A percentile compares a stretch with the other conserved stretches of the same genome.
Conservation (phyloP, 2,329 filamentous ascomycete genomes). For the Alternaria infectoria region DNA sequence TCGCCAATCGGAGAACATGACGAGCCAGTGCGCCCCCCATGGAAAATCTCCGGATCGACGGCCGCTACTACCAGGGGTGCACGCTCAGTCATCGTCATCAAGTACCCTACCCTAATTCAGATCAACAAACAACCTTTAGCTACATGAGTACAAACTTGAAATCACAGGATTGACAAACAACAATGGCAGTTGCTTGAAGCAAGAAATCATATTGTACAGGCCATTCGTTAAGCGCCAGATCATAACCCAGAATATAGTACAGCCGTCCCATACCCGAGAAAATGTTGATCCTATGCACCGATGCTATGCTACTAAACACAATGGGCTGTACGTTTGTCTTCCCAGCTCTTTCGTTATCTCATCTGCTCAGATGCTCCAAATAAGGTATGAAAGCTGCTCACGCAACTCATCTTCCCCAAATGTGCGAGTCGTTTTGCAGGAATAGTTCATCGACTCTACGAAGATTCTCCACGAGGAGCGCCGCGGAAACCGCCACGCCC, state of each 20-base stretch:
- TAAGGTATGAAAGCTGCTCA: slow-evolving; percentile 8
- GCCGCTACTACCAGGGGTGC: slow-evolving; percentile 15
- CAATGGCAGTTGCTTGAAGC: neutral
- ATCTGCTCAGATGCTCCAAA: slow-evolving; percentile 34
- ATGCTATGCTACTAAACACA: slow-evolving; percentile 48
- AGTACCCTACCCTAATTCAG: neutral
- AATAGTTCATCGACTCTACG: slow-evolving; percentile 16
- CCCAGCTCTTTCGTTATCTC: slow-evolving; percentile 29
- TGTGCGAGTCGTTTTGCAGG: slow-evolving; percentile 8
- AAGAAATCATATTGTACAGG: slow-evolving; percentile 23
- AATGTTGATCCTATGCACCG: slow-evolving; percentile 40
- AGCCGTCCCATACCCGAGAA: slow-evolving; percentile 33
- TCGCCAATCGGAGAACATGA: slow-evolving; percentile 32
- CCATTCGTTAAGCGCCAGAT: slow-evolving; percentile 30
- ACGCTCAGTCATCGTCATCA: slow-evolving; percentile 14
- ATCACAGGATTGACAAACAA: neutral
- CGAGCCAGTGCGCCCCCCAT: slow-evolving; percentile 29
- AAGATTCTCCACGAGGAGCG: slow-evolving; percentile 34
- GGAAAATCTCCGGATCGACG: slow-evolving; percentile 35
- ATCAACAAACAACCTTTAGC: neutral
- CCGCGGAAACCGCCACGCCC: slow-evolving; percentile 51
- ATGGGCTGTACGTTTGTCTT: slow-evolving; percentile 38
- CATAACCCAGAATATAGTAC: slow-evolving; percentile 40
- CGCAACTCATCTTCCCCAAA: neutral
- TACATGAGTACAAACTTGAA: neutral